Percentiles rank a stretch among this genome's conserved stretches.
Evolutionary conservation across 2,329 filamentous ascomycete species (phyloP).

Genomic region (Paracamarosporium sp.): DNA sequence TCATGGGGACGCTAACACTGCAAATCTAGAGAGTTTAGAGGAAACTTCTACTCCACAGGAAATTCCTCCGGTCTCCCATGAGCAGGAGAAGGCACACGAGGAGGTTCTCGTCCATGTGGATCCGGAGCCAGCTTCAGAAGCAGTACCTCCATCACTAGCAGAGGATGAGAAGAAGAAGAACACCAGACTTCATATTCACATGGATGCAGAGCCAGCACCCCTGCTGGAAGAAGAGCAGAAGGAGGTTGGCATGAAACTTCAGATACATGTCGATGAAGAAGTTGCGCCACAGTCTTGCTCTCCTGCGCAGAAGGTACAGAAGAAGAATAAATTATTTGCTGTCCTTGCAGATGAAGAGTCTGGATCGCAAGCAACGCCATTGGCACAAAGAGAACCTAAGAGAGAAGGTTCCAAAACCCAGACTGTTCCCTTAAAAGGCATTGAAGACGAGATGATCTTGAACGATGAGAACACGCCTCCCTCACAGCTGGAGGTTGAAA

Average conservation of each 20-base stretch:
- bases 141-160: background rate
- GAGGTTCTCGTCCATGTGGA: background rate
- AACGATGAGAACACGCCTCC: slow-evolving; percentile 58
- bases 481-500: slow-evolving; percentile 58
- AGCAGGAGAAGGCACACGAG: slow-evolving; percentile 1
- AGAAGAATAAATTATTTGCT: slow-evolving; percentile 28
- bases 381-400: slow-evolving; percentile 22
- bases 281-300: background rate
- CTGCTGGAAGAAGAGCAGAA: background rate
- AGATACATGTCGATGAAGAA: background rate
- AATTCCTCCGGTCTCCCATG: slow-evolving; percentile 21
- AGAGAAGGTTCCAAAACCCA: slow-evolving; percentile 5
- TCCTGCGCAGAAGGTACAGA: background rate
- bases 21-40: slow-evolving; percentile 17
- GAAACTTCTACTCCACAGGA: slow-evolving; percentile 14
- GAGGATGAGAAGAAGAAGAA: background rate
- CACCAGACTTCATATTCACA: background rate
- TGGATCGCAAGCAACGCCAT: slow-evolving; percentile 16
- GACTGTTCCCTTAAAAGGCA: slow-evolving; percentile 40
- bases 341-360: slow-evolving; percentile 18
- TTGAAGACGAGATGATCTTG: slow-evolving; percentile 34
- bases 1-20: slow-evolving; percentile 17
- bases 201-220: background rate
- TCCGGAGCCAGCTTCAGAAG: background rate
- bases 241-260: background rate